Evolutionary conservation across 2,329 filamentous ascomycete genomes (phyloP).

Genomic region (Hymenoscyphus fructigenus): DNA sequence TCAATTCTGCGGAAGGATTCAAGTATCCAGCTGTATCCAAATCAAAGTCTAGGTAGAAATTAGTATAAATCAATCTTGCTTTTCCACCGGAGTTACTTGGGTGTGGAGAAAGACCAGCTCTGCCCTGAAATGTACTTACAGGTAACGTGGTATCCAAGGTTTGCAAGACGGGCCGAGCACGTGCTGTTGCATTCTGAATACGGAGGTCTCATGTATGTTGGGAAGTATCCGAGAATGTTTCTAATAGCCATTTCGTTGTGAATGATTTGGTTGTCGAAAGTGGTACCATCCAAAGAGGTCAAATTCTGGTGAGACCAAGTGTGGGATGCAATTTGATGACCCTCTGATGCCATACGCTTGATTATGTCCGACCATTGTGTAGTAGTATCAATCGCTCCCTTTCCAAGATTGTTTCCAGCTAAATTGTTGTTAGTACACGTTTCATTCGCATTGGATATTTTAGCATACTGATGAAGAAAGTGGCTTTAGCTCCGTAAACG

Average conservation of each 20-base stretch:
- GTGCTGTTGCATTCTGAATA: conserved; percentile 46
- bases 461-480: conserved; percentile 57
- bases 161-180: conserved; percentile 38
- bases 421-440: conserved; percentile 12
- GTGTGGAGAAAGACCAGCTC: neutral
- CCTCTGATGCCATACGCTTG: conserved; percentile 32
- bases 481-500: conserved; percentile 60
- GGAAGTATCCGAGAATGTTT: conserved; percentile 55
- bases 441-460: conserved; percentile 29
- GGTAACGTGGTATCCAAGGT: conserved; percentile 48
- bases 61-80: neutral
- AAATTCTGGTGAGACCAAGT: conserved; percentile 54
- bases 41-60: conserved; percentile 36
- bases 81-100: neutral
- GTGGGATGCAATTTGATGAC: conserved; percentile 61
- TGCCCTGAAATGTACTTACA: conserved; percentile 24
- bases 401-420: conserved; percentile 52
- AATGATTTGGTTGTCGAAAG: conserved; percentile 49
- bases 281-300: conserved; percentile 42
- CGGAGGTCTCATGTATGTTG: conserved; percentile 52
- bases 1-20: conserved; percentile 42
- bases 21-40: conserved; percentile 52
- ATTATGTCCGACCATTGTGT: conserved; percentile 49
- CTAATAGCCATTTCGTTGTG: conserved; percentile 56
- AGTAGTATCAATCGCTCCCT: conserved; percentile 25